Conservation (phyloP, 2,329 filamentous ascomycete species). For the Didymella segeticola region DNA sequence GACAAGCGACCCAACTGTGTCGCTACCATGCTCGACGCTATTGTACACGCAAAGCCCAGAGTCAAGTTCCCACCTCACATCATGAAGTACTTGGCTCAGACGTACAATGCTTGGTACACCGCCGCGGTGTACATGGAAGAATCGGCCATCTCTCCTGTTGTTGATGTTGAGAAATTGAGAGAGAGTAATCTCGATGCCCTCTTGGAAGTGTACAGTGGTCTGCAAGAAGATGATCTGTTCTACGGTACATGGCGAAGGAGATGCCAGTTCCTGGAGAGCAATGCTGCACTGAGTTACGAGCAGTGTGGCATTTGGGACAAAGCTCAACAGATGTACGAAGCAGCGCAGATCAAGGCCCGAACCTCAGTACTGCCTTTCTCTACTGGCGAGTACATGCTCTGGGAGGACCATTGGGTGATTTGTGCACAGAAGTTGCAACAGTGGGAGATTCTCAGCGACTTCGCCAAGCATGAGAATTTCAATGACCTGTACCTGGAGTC, state of each 20-base stretch:
- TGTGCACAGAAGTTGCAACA: constrained; percentile 98
- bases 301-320: constrained; percentile 99
- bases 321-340: constrained; percentile 95
- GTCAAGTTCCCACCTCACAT: constrained; percentile 96
- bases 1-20: constrained; percentile 96
- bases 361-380: constrained; percentile 97
- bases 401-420: constrained; percentile 99
- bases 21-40: constrained; percentile 87
- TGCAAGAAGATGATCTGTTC: constrained; percentile 96
- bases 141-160: constrained; percentile 79
- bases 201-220: constrained; percentile 86
- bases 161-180: constrained; percentile 81
- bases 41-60: constrained; percentile 80
- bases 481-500: constrained; percentile 95
- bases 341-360: constrained; percentile 94
- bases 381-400: constrained; percentile 96
- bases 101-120: constrained; percentile 98
- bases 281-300: constrained; percentile 95
- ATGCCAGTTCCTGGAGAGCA: constrained; percentile 96
- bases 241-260: constrained; percentile 96
- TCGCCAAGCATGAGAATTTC: constrained; percentile 98
- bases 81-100: constrained; percentile 91
- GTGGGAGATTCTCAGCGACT: constrained; percentile 97
- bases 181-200: constrained; percentile 96
- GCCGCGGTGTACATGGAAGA: constrained; percentile 89